Evolutionary conservation across 2,329 filamentous ascomycete genomes (phyloP), one percentile per base, ranked within the genome.

Genomic region (Penicillium polonicum): DNA sequence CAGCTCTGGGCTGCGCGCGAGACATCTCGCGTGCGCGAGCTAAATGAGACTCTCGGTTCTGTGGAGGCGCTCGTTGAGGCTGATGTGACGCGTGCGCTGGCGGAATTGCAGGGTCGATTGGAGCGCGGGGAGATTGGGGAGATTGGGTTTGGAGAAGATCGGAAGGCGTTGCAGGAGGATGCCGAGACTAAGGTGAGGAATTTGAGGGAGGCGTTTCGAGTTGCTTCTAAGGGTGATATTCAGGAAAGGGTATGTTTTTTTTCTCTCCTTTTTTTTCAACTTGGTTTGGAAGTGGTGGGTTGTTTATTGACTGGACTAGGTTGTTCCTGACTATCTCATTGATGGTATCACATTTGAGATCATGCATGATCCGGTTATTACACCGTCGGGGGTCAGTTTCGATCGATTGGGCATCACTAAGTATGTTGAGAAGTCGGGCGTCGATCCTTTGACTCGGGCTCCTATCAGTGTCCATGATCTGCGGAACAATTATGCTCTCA

Each of bases 341-440:
- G 79, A 81, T 58, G 74, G 74, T 8, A 80, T 81, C 60, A 78
- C 77, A 0, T 81, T 81, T 57, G 76, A 80, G 58, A 71, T 81
- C 62, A 81, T 81, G 79, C 79, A 81, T 60, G 79, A 81, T 60
- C 79, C 79, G 5, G 78, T 81, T 35, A 71, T 79, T 6, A 81
- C 79, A 1, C 92, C 89, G 68, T 92, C 89, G 1, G 94, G 94
- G 13, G 90, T 92, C 63, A 94, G 89, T 1, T 99, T 96, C 72
- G 94, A 97, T 73, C 85, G 93, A 42, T 83, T 90, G 0, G 90
- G 90, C 17, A 88, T 99, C 60, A 81, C 92, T 69, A 91, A 96
- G 74, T 92, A 97, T 71, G 80, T 99, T 27, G 88, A 89, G 67
- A 82, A 89, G 23, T 85, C 85, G 35, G 82, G 82, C 0, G 89